These are phyloP conservation scores for Fomitiporia mediterranea DNA, from an alignment of 1,284 basidiomycete species.

Conservation along the genomic window DNA sequence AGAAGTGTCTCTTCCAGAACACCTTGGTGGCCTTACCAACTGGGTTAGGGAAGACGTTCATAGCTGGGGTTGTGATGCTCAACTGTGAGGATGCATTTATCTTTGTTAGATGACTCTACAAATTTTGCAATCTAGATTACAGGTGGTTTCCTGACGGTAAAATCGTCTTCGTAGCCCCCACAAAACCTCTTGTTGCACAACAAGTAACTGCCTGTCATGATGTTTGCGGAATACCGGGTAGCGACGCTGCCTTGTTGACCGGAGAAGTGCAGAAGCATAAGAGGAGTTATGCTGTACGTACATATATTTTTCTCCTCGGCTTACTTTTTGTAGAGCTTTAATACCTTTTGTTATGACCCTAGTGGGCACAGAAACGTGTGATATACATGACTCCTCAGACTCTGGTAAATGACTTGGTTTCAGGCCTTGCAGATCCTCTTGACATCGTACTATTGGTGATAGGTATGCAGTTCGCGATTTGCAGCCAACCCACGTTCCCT, in stretches of 20 bases:
- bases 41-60: constrained; percentile 97
- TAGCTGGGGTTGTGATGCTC: constrained; percentile 95
- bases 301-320: neutral
- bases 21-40: constrained; percentile 94
- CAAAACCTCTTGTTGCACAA: constrained; percentile 93
- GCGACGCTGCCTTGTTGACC: constrained; percentile 83
- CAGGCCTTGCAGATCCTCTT: constrained; percentile 69
- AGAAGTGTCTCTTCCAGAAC: constrained; percentile 86
- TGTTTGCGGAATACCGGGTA: constrained; percentile 90
- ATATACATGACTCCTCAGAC: constrained; percentile 99
- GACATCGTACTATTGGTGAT: constrained; percentile 83
- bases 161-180: constrained; percentile 93
- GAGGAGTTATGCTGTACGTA: constrained; percentile 60
- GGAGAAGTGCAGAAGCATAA: constrained; percentile 55
- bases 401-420: constrained; percentile 81
- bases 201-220: constrained; percentile 93
- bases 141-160: constrained; percentile 94
- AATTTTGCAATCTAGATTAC: constrained; percentile 52
- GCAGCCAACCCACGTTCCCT: constrained; percentile 6
- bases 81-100: constrained; percentile 59
- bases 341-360: neutral
- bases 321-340: neutral
- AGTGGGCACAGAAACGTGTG: constrained; percentile 86
- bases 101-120: neutral
- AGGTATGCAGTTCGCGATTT: constrained; percentile 39